These are phyloP conservation scores for Salix exigua DNA, from an alignment of 345 rosid genomes.

Conservation along the genomic window DNA sequence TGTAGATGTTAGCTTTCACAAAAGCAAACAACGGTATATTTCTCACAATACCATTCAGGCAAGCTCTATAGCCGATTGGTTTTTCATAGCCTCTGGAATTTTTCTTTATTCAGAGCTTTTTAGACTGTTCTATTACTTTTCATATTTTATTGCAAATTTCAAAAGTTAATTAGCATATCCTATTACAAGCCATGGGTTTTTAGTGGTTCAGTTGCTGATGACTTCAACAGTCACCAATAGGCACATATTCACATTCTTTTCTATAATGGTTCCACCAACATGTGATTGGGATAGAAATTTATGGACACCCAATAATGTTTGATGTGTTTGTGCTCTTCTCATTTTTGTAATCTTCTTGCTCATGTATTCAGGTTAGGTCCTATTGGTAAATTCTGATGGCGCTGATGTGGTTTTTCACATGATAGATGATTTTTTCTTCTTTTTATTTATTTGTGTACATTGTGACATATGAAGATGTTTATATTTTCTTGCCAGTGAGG, in stretches of 20 bases:
- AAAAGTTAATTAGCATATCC: too few relatives aligned
- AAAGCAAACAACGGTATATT: constrained; percentile 66
- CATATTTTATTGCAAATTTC: background rate
- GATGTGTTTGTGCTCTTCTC: background rate
- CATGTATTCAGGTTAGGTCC: constrained; percentile 63
- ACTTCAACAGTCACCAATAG: too few relatives aligned
- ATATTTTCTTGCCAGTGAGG: background rate
- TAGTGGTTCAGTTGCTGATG: too few relatives aligned
- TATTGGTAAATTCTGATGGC: constrained; percentile 90
- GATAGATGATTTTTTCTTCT: constrained; percentile 67
- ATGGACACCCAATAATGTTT: too few relatives aligned
- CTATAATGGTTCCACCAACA: too few relatives aligned
- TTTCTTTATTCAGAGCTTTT: background rate
- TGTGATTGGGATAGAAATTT: too few relatives aligned
- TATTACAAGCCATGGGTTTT: too few relatives aligned
- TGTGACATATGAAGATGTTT: constrained; percentile 9
- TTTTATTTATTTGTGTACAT: constrained; percentile 14
- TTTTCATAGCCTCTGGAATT: background rate
- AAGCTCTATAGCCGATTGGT: constrained; percentile 29
- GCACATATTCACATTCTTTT: too few relatives aligned
- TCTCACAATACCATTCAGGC: constrained; percentile 93
- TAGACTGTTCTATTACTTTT: background rate
- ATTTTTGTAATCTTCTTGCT: background rate
- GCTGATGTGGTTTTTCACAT: constrained; percentile 85
- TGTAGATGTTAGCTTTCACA: constrained; percentile 84